These are phyloP conservation scores for Claviceps cyperi DNA, from an alignment of 2,329 filamentous ascomycete species.

Conservation along the genomic window DNA sequence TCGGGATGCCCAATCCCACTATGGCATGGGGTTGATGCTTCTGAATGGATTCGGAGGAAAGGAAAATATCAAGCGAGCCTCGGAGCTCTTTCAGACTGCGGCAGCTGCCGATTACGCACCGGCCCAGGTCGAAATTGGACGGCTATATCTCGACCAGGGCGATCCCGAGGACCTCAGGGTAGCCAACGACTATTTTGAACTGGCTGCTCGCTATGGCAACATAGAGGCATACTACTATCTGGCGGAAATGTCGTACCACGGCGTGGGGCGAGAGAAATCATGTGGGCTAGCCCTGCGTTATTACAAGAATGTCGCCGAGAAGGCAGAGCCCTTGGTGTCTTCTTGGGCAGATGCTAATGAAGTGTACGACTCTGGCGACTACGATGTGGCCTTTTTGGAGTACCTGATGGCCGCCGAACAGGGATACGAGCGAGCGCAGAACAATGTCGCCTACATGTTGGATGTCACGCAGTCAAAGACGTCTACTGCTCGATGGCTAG, in stretches of 20 bases:
- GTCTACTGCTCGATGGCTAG: conserved; percentile 27
- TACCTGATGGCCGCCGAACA: conserved; percentile 86
- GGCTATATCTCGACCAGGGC: conserved; percentile 76
- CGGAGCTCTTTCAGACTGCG: conserved; percentile 61
- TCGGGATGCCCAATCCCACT: conserved; percentile 71
- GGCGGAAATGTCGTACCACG: conserved; percentile 71
- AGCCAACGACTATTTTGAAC: conserved; percentile 75
- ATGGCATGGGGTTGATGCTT: conserved; percentile 71
- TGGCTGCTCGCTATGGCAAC: conserved; percentile 67
- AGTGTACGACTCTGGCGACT: conserved; percentile 65
- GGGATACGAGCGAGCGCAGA: conserved; percentile 78
- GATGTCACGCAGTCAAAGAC: conserved; percentile 53
- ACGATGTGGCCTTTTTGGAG: conserved; percentile 63
- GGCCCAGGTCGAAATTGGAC: conserved; percentile 70
- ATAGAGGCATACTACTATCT: conserved; percentile 89
- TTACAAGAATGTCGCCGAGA: conserved; percentile 68
- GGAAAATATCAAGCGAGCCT: conserved; percentile 56
- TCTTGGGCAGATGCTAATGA: conserved; percentile 72
- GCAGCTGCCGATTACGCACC: conserved; percentile 71
- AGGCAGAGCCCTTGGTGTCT: conserved; percentile 57
- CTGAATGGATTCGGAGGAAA: conserved; percentile 61
- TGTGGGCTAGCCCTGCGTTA: conserved; percentile 66
- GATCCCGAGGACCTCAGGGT: conserved; percentile 52
- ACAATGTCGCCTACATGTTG: conserved; percentile 77
- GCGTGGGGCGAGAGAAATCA: conserved; percentile 64